Evolutionary conservation across 2,329 filamentous ascomycete species (phyloP), one percentile per base, ranked within the genome.

Genomic region (Elsinoe arachidis): DNA sequence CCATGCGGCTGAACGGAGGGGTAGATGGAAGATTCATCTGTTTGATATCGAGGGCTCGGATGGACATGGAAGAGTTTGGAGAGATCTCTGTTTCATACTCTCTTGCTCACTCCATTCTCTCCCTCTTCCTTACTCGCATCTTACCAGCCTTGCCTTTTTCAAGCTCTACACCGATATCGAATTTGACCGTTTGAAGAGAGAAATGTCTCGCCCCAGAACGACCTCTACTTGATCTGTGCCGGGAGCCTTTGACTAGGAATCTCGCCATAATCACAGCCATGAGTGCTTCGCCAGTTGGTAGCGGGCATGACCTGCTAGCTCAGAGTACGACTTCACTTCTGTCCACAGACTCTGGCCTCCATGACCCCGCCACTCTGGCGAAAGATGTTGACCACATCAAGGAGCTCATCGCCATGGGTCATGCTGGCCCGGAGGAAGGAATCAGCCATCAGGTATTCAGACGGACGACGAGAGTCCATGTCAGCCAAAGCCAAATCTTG

Each of bases 321-420:
- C 39, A 49, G 26, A 56, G 54, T 37, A 34, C 54, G 7, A 49
- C 14, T 37, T 56, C 54, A 5, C 15, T 56, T 12, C 11, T 56
- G n/a, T 57, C 56, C 30, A 56, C 21, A 11, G 59, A 58, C 19
- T 55, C 53, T 23, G 52, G 39, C 34, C 38, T 33, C 14, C 33
- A 34, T 14, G 55, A 56, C 33, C 15, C 54, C 21, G 15, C 55
- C 11, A 38, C 60, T 17, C 58, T 59, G 21, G 46, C 49, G 5
- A 54, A 56, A 35, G 58, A 62, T 30, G 57, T 62, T 23, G 61
- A 62, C 12, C 61, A 55, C 14, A 62, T 62, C 53, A 62, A 62
- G 35, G 61, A 62, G 41, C 58, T 62, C n/a, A 58, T 62, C 19
- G 49, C 55, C 2, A 51, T 62, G 6, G 59, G 57, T 7, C 56